These are phyloP conservation scores for Globisporangium paddicum DNA, from an alignment of 352 stramenopile species.

Conservation along the genomic window DNA sequence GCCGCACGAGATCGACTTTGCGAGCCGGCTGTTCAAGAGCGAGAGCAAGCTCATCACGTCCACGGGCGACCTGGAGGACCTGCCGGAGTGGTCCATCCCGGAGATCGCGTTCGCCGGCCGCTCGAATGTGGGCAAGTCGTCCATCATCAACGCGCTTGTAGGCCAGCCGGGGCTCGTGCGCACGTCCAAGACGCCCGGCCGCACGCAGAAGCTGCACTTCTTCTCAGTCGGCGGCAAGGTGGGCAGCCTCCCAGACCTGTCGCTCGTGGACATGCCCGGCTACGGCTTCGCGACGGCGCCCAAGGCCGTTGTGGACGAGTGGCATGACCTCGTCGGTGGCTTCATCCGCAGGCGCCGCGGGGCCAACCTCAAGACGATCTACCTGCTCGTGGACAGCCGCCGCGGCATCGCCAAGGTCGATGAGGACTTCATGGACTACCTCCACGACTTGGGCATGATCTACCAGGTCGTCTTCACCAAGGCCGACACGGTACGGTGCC, in stretches of 20 bases:
- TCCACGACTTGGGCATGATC: slow-evolving; percentile 71
- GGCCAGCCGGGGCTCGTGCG: slow-evolving; percentile 57
- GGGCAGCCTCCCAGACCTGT: slow-evolving; percentile 56
- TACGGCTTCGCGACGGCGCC: slow-evolving; percentile 82
- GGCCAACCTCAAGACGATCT: slow-evolving; percentile 69
- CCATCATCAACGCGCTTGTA: slow-evolving; percentile 83
- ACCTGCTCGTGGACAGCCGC: slow-evolving; percentile 76
- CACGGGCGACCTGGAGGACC: slow-evolving; percentile 40
- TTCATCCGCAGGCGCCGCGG: slow-evolving; percentile 64
- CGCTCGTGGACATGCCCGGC: slow-evolving; percentile 84
- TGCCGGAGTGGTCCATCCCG: slow-evolving; percentile 64
- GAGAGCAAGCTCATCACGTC: slow-evolving; percentile 68
- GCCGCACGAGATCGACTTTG: slow-evolving; percentile 56
- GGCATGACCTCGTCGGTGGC: slow-evolving; percentile 74
- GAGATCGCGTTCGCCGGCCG: slow-evolving; percentile 85
- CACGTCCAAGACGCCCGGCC: slow-evolving; percentile 84
- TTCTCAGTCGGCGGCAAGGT: slow-evolving; percentile 75
- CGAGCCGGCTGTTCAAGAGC: slow-evolving; percentile 55
- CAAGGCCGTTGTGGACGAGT: slow-evolving; percentile 68
- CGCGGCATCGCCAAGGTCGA: slow-evolving; percentile 75
- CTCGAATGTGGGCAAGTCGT: slow-evolving; percentile 89
- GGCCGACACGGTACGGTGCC: slow-evolving; percentile 66
- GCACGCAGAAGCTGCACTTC: slow-evolving; percentile 80
- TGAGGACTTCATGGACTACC: slow-evolving; percentile 85
- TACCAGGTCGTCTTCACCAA: slow-evolving; percentile 93